These are phyloP conservation scores for Ganoderma lingzhi DNA, from an alignment of 1,284 basidiomycete species.

Conservation along the genomic window DNA sequence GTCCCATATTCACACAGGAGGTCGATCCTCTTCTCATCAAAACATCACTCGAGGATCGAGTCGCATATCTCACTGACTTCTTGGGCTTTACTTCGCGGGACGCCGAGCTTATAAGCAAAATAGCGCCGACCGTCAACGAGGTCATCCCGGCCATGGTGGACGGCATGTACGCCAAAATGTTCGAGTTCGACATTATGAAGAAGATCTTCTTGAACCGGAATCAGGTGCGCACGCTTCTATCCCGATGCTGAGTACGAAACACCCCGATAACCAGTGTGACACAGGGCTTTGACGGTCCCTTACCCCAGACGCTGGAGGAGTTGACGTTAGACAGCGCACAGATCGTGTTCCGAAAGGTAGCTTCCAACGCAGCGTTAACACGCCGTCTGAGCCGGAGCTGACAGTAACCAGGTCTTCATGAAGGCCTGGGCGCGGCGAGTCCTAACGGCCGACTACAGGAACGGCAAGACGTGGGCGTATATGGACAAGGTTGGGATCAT, in stretches of 20 bases:
- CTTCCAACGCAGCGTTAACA: constrained; percentile 13
- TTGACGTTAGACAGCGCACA: constrained; percentile 53
- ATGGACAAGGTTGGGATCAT: constrained; percentile 59
- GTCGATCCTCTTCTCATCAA: constrained; percentile 42
- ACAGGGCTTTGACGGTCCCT: constrained; percentile 46
- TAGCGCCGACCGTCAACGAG: constrained; percentile 50
- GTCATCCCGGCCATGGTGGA: constrained; percentile 54
- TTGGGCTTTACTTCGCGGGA: constrained; percentile 52
- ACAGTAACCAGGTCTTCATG: constrained; percentile 45
- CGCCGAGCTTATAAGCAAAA: constrained; percentile 50
- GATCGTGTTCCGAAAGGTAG: constrained; percentile 55
- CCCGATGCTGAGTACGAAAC: background rate
- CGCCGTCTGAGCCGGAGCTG: constrained; percentile 2
- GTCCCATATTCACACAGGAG: constrained; percentile 43
- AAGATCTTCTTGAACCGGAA: constrained; percentile 49
- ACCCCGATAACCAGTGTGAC: constrained; percentile 1
- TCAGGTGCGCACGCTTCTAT: constrained; percentile 35
- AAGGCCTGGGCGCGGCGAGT: constrained; percentile 47
- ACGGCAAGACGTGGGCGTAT: constrained; percentile 53
- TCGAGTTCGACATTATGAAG: constrained; percentile 57
- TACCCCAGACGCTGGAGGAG: constrained; percentile 49
- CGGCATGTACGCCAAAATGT: constrained; percentile 54
- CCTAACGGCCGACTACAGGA: constrained; percentile 53
- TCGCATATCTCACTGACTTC: constrained; percentile 54
- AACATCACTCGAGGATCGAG: constrained; percentile 44